These are phyloP conservation scores for Aphanomyces cochlioides DNA, from an alignment of 352 stramenopile genomes.

Conservation along the genomic window DNA sequence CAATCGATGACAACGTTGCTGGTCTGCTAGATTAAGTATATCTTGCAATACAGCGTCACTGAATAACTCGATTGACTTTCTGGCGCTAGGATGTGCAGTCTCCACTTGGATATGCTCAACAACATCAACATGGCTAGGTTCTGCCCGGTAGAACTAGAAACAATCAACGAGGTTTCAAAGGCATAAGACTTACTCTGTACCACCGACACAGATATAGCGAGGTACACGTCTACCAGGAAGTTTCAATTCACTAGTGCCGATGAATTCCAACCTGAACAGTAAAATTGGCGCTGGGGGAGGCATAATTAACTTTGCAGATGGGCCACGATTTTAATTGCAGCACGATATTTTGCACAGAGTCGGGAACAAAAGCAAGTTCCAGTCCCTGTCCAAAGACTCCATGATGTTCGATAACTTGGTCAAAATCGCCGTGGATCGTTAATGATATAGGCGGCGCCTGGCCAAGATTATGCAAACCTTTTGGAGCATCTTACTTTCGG, in stretches of 20 bases:
- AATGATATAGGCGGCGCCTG: too few species aligned
- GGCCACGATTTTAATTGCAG: not conserved
- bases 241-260: not conserved
- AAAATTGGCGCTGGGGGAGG: not conserved
- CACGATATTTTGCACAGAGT: not conserved
- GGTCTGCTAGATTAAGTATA: not conserved
- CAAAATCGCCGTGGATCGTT: not conserved
- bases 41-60: constrained; percentile 16
- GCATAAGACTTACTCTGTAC: not conserved
- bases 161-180: too few species aligned
- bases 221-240: not conserved
- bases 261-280: not conserved
- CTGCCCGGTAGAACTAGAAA: too few species aligned
- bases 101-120: constrained; percentile 15
- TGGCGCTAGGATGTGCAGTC: too few species aligned
- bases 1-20: not conserved
- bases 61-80: constrained; percentile 6
- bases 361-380: not conserved
- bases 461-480: too few species aligned
- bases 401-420: not conserved
- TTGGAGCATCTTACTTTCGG: not conserved
- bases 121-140: not conserved
- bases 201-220: not conserved
- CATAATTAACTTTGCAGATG: not conserved
- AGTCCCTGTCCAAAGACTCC: not conserved